Base-by-base conservation (phyloP, 148 eudicot species). In the Vaccinium macrocarpon region DNA sequence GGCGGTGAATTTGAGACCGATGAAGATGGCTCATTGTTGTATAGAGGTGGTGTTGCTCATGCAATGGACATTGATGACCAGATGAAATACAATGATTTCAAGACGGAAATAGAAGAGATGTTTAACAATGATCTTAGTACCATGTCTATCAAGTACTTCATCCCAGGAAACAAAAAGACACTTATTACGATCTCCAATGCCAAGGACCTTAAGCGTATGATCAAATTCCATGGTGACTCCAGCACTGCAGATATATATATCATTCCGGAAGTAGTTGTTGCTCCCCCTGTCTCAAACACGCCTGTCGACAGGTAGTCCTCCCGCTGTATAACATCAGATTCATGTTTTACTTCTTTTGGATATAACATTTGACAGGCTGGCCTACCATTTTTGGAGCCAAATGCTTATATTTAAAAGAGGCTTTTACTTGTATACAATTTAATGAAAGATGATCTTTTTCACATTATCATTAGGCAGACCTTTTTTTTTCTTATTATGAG, bases 1-100 rank as follows among this genome's bases (percentile, higher is more conserved):
- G 98, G 98, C 10, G 99, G 99, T 32, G 91, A 86, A 83, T 94
- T 94, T 78, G 90, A 91, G 87, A 87, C 90, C 0, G 91, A 89
- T 86, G 80, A 82, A 57, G 93, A 93, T 82, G 99, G 95, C 27
- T 38, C 84, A 14, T 87, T 96, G 88, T 82, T 85, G 23, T 96
- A 96, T 87, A 88, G 83, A 88, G 98, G 98, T 53, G 99, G 99
- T 64, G 97, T 94, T 88, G 99, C 99, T 83, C 99, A 94, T 91
- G 99, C 99, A 50, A 94, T 96, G 91, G 97, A 94, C 79, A 91
- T 96, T 73, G 94, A 91, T 52, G 94, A 90, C 35, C 85, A 91
- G 81, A 88, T 92, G 91, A 91, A 91, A 64, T 93, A 88, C 64
- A 84, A 87, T 46, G 90, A 89, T 73, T 93, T 96, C 86, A 91